A percentile compares a stretch with the other conserved stretches of the same genome.
phyloP scores from a whole-genome alignment of 306 rosid genomes.

The Phaseolus lunatus region DNA sequence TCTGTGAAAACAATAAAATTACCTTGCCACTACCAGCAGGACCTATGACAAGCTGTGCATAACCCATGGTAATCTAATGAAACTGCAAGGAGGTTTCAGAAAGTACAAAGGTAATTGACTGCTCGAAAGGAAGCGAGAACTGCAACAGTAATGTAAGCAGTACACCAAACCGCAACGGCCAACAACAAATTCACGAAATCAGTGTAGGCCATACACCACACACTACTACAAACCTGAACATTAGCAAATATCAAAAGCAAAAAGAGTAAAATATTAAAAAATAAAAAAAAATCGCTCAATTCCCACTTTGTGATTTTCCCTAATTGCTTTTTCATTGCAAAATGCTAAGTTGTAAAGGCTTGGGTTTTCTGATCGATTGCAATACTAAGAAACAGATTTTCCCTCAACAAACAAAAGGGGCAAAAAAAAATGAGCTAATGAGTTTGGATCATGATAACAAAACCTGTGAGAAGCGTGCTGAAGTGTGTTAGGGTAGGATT shows the following conservation, averaged over 20 bases:
- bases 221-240: constrained; percentile 53
- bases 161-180: constrained; percentile 64
- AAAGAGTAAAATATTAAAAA: not conserved
- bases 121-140: constrained; percentile 62
- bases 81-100: constrained; percentile 43
- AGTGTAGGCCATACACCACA: constrained; percentile 59
- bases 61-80: constrained; percentile 54
- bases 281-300: not conserved
- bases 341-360: no score
- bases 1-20: not conserved
- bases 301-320: not conserved
- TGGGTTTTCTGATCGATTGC: not conserved
- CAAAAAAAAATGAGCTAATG: not conserved
- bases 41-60: constrained; percentile 70
- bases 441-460: not conserved
- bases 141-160: constrained; percentile 72
- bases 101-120: constrained; percentile 49
- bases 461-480: not conserved
- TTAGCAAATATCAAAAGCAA: constrained; percentile 23
- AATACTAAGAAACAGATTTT: not conserved
- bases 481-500: not conserved
- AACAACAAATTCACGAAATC: constrained; percentile 58
- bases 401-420: not conserved
- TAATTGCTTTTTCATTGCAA: not conserved
- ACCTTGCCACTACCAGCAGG: constrained; percentile 90